Percentiles rank a stretch among this genome's conserved stretches.
Evolutionary conservation across 257 asterid species (phyloP).

Genomic region (Linaria vulgaris): DNA sequence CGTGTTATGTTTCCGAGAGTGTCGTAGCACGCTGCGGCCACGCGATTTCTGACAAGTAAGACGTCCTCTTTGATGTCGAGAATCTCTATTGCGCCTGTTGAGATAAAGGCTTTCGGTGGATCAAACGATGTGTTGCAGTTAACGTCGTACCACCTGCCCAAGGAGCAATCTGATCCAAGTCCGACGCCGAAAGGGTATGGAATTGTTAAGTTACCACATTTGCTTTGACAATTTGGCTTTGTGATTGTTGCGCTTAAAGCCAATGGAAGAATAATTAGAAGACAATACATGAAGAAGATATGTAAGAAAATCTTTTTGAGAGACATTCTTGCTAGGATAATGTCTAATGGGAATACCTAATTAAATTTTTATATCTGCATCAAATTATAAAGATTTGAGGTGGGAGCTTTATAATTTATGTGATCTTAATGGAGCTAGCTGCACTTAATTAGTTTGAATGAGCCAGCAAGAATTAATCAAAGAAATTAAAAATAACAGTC

Average conservation of each 20-base stretch:
- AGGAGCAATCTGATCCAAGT: slow-evolving; percentile 27
- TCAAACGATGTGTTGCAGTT: slow-evolving; percentile 26
- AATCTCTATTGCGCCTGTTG: neutral
- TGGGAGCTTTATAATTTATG: too few species aligned
- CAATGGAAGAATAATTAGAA: neutral
- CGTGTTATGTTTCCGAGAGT: neutral
- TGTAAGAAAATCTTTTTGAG: neutral
- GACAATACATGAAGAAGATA: neutral
- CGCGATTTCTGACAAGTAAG: slow-evolving; percentile 20
- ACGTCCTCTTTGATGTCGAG: neutral
- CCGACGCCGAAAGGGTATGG: slow-evolving; percentile 43
- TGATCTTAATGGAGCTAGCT: too few species aligned
- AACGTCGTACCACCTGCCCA: slow-evolving; percentile 19
- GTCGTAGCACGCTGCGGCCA: slow-evolving; percentile 17
- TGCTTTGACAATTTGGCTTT: slow-evolving; percentile 26
- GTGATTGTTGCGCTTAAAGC: slow-evolving; percentile 15
- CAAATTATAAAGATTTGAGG: too few species aligned
- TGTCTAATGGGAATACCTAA: neutral
- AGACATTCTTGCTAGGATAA: slow-evolving; percentile 4
- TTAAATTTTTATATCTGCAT: too few species aligned
- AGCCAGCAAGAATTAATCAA: neutral
- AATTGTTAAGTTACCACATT: slow-evolving; percentile 34
- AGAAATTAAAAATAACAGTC: too few species aligned
- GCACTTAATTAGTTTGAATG: neutral
- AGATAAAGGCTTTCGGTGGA: slow-evolving; percentile 21